Base-by-base conservation (phyloP, 129 eudicot genomes). In the Saussurea involucrata region DNA sequence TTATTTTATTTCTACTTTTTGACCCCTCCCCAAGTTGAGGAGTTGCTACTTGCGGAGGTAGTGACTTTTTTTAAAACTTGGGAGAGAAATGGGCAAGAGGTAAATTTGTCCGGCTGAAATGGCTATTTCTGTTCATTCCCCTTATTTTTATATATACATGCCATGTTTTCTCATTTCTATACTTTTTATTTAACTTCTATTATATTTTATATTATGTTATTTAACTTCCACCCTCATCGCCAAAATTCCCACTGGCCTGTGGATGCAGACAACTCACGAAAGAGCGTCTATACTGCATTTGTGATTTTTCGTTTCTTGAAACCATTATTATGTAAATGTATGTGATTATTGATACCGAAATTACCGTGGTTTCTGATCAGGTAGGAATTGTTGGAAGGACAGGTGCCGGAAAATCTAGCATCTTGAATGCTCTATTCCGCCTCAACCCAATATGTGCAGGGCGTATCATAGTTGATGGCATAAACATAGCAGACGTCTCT, bases 391-490 rank as follows among this genome's bases (percentile, higher is more conserved):
- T 92, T 73, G 99, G 99, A 87, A 86, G 97, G 84, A 95, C 99
- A 64, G 99, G 97, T 37, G 99, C 99, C 32, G 99, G 99, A 66
- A 95, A 95, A 76, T 95, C 99, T 58, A 95, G 97, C 77, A 90
- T 95, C 76, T 73, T 95, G 82, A 95, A 95, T 81, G 96, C 87
- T 68, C 49, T 95, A 63, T 95, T 95, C 78, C 95, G 99, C 73
- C 96, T 95, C 71, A 85, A 88, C 80, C 95, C 89, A 21, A 78
- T 89, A 63, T 86, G 86, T 22, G 77, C 84, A 73, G 99, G 99
- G 77, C 66, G 76, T 68, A 87, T 95, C 28, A 15, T 89, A 84
- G 95, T 95, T 46, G 99, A 95, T 81, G 96, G 86, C 49, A 46
- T 90, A 75, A 82, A 92, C 76, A 95, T 95, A 33, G 86, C 84